Conservation (phyloP, 495 filamentous ascomycete genomes). For the Tuber calosporum region DNA sequence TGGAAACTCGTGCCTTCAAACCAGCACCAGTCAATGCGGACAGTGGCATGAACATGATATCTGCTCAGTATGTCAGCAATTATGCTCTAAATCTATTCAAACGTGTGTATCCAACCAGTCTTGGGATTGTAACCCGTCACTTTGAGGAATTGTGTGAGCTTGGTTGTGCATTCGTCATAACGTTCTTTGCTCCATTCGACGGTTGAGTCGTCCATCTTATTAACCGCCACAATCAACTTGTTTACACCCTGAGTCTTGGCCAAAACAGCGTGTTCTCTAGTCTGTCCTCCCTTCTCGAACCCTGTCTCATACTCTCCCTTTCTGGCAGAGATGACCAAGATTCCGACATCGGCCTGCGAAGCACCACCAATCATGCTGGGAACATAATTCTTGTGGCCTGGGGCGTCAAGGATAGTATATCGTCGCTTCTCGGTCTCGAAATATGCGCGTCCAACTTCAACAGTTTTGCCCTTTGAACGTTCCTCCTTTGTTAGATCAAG, state of each 20-base stretch:
- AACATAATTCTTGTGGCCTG: constrained; percentile 93
- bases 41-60: constrained; percentile 92
- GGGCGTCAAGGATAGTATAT: constrained; percentile 93
- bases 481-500: constrained; percentile 95
- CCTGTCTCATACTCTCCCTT: constrained; percentile 99
- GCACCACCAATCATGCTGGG: constrained; percentile 95
- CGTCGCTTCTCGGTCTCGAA: constrained; percentile 85
- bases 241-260: constrained; percentile 97
- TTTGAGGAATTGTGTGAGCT: constrained; percentile 79
- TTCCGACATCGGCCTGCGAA: constrained; percentile 91
- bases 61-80: constrained; percentile 41
- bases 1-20: constrained; percentile 80
- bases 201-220: constrained; percentile 97
- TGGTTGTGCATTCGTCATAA: constrained; percentile 85
- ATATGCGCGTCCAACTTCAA: constrained; percentile 92
- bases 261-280: constrained; percentile 90
- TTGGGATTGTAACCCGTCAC: constrained; percentile 87
- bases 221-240: constrained; percentile 87
- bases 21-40: constrained; percentile 76
- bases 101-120: constrained; percentile 43
- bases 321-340: constrained; percentile 90
- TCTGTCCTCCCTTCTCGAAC: constrained; percentile 98
- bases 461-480: constrained; percentile 92
- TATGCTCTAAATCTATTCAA: not conserved
- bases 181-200: constrained; percentile 91